These are phyloP conservation scores for Drechmeria coniospora DNA, from an alignment of 2,329 filamentous ascomycete genomes.

Conservation along the genomic window DNA sequence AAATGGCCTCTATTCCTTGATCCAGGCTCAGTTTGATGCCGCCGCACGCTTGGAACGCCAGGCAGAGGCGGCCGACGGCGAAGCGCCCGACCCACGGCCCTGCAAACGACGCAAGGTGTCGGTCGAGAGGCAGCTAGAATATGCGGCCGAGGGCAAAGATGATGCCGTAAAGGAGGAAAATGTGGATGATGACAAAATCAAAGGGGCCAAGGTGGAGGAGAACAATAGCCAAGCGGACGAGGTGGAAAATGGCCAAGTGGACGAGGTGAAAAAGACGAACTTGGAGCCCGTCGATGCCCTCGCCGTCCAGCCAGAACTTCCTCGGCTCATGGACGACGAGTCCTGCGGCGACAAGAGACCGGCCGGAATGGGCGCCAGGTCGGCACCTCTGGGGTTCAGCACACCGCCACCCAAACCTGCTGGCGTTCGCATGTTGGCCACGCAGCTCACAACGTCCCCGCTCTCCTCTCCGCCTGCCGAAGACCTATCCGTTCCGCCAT, in stretches of 20 bases:
- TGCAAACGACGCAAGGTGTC: conserved; percentile 20
- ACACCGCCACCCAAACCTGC: conserved; percentile 6
- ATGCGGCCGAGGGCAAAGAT: conserved; percentile 2
- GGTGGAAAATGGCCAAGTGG: too few species aligned
- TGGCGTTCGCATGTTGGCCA: conserved; percentile 6
- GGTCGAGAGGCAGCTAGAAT: conserved; percentile 8
- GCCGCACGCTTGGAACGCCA: conserved; percentile 23
- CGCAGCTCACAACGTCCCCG: conserved; percentile 17
- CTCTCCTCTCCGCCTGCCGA: conserved; percentile 22
- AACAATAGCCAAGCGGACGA: too few species aligned
- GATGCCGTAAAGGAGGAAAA: conserved; percentile 9
- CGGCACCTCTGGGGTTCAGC: conserved; percentile 1
- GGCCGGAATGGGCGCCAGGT: not conserved
- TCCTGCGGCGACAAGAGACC: too few species aligned
- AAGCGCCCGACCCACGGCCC: conserved; percentile 7
- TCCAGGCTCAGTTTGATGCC: conserved; percentile 50
- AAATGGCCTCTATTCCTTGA: conserved; percentile 56
- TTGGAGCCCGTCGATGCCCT: conserved; percentile 3
- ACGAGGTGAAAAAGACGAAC: conserved; percentile 10
- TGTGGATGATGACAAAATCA: too few species aligned
- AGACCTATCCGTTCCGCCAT: conserved; percentile 12
- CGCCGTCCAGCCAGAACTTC: conserved; percentile 4
- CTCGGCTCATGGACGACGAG: not conserved
- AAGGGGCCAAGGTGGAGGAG: too few species aligned
- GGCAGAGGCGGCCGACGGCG: conserved; percentile 10